These are phyloP conservation scores for Hydnomerulius pinastri DNA, from an alignment of 768 basidiomycete genomes.

Conservation along the genomic window DNA sequence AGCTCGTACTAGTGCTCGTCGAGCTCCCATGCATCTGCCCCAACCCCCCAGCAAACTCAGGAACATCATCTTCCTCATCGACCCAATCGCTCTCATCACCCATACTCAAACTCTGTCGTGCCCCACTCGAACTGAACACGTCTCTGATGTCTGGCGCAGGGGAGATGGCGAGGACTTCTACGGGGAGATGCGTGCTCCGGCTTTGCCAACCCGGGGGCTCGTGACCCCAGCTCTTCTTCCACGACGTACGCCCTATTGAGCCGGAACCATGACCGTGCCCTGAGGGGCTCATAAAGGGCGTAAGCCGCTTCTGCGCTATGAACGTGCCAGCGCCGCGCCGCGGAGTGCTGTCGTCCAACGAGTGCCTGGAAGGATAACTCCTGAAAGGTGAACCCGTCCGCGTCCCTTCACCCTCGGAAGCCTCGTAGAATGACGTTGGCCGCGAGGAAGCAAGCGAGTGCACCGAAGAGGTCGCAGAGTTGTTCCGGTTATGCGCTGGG, in stretches of 20 bases:
- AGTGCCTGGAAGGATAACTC: constrained; percentile 44
- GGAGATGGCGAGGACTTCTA: constrained; percentile 77
- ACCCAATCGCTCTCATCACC: constrained; percentile 90
- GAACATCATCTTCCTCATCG: constrained; percentile 78
- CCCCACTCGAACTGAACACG: constrained; percentile 60
- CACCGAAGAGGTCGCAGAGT: constrained; percentile 75
- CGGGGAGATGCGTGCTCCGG: constrained; percentile 61
- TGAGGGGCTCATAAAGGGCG: constrained; percentile 63
- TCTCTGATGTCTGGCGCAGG: constrained; percentile 61
- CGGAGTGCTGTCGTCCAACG: constrained; percentile 48
- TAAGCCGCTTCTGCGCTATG: constrained; percentile 79
- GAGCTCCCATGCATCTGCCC: constrained; percentile 53
- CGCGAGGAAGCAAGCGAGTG: constrained; percentile 78
- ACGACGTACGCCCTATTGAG: constrained; percentile 67
- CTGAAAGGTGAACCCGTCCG: constrained; percentile 67
- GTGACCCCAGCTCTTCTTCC: constrained; percentile 89
- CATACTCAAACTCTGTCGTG: constrained; percentile 54
- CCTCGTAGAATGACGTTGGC: constrained; percentile 76
- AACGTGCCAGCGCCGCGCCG: constrained; percentile 58
- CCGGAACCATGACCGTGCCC: constrained; percentile 39
- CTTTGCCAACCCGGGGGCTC: constrained; percentile 86
- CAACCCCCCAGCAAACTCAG: constrained; percentile 75
- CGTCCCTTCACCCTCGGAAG: constrained; percentile 66
- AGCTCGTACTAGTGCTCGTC: constrained; percentile 26
- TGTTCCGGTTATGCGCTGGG: constrained; percentile 65